A percentile compares a stretch with the other conserved stretches of the same genome.
phyloP scores from a whole-genome alignment of 1,284 basidiomycete genomes.

The Trichosporon sp. region DNA sequence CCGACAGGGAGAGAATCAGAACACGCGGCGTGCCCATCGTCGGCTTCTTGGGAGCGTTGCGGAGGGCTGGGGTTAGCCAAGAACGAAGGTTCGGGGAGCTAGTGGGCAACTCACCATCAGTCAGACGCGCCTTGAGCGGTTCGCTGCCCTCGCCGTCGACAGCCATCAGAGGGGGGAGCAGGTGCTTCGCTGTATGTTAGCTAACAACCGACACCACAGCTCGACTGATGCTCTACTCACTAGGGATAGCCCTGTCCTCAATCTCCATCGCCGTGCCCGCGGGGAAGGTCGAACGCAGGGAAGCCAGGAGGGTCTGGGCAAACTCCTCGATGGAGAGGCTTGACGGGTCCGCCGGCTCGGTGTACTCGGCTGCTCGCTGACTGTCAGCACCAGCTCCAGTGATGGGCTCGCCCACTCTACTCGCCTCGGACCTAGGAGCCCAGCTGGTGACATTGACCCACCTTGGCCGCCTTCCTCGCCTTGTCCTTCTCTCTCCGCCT shows the following conservation, averaged over 20 bases:
- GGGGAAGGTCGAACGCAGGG: slow-evolving; percentile 46
- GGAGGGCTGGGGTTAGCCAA: slow-evolving; percentile 25
- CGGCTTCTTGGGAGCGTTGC: slow-evolving; percentile 38
- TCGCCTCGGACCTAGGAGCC: slow-evolving; percentile 7
- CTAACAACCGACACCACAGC: neutral
- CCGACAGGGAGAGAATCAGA: slow-evolving; percentile 53
- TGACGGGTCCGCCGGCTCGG: slow-evolving; percentile 5
- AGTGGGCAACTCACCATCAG: slow-evolving; percentile 24
- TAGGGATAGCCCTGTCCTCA: slow-evolving; percentile 45
- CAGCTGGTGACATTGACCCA: slow-evolving; percentile 23
- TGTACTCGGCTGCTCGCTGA: slow-evolving; percentile 14
- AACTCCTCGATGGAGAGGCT: neutral
- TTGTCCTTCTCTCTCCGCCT: slow-evolving; percentile 36
- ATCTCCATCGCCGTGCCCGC: slow-evolving; percentile 52
- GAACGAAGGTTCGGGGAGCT: no score
- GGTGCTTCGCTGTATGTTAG: slow-evolving; percentile 12
- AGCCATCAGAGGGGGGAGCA: slow-evolving; percentile 21
- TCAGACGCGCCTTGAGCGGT: slow-evolving; percentile 27
- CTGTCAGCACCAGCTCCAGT: neutral
- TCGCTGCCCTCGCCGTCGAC: slow-evolving; percentile 12
- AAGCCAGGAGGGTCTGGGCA: slow-evolving; percentile 38
- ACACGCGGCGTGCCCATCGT: slow-evolving; percentile 44
- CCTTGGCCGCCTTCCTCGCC: slow-evolving; percentile 36
- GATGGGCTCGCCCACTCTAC: neutral
- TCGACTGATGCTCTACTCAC: slow-evolving; percentile 23